phyloP scores from a whole-genome alignment of 2,329 filamentous ascomycete genomes.

The Botryotinia convoluta region DNA sequence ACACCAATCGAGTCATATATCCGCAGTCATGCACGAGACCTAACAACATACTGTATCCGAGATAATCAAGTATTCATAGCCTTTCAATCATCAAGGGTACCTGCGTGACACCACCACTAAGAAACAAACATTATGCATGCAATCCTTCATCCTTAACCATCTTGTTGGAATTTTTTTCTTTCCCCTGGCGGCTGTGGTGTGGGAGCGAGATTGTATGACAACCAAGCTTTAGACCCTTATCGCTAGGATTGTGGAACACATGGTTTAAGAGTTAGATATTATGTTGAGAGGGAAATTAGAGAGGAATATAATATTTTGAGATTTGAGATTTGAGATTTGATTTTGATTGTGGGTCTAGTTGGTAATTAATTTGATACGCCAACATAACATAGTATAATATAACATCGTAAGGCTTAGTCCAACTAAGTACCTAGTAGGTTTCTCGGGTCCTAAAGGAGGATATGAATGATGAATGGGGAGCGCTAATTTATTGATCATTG shows the following conservation, averaged over 20 bases:
- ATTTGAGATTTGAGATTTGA: neutral
- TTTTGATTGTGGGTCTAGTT: neutral
- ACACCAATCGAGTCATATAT: constrained; percentile 8
- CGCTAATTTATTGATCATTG: neutral
- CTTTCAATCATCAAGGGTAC: neutral
- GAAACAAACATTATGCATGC: neutral
- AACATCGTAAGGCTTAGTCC: neutral
- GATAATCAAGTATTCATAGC: neutral
- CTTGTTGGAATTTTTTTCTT: neutral
- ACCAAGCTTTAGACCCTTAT: constrained; percentile 1
- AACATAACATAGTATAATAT: neutral
- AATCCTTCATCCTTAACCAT: constrained; percentile 14
- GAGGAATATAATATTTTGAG: neutral
- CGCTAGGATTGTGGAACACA: constrained; percentile 1
- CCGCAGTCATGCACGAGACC: constrained; percentile 10
- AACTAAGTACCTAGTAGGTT: no score
- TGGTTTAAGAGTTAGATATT: neutral
- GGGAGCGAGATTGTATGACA: neutral
- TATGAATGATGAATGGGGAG: neutral
- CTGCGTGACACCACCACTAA: constrained; percentile 5
- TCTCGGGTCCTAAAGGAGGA: neutral
- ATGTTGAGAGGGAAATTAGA: no score
- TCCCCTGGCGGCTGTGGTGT: constrained; percentile 11
- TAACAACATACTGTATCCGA: neutral
- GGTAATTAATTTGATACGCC: neutral